Evolutionary conservation across 2,329 filamentous ascomycete species (phyloP).

Genomic region (Nannizzia gypsea): DNA sequence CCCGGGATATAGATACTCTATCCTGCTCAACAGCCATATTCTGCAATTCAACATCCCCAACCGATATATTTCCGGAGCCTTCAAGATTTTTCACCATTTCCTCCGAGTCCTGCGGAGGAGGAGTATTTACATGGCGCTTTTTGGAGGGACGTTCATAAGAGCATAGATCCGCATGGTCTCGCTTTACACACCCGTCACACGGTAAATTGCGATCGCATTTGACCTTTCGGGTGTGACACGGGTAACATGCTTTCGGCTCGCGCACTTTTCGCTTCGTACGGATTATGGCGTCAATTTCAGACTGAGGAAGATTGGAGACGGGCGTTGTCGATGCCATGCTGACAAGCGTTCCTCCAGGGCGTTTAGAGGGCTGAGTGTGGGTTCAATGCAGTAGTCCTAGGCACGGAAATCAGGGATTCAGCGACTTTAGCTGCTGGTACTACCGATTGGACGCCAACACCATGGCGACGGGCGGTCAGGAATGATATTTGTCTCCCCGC

Average conservation of each 20-base stretch:
- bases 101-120: constrained; percentile 18
- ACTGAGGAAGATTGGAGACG: constrained; percentile 33
- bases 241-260: constrained; percentile 38
- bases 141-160: constrained; percentile 40
- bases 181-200: constrained; percentile 39
- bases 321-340: constrained; percentile 18
- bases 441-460: not conserved
- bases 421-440: not conserved
- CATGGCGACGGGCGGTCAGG: not conserved
- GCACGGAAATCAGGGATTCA: not conserved
- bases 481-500: not conserved
- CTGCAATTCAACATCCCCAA: not conserved
- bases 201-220: constrained; percentile 40
- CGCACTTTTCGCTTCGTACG: constrained; percentile 38
- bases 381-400: not conserved
- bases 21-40: constrained; percentile 8
- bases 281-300: constrained; percentile 38
- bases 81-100: not conserved
- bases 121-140: constrained; percentile 27
- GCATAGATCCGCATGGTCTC: constrained; percentile 39
- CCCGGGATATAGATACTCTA: constrained; percentile 30
- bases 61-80: constrained; percentile 8
- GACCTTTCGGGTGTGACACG: constrained; percentile 37
- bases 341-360: not conserved
- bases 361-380: not conserved